phyloP scores from a whole-genome alignment of 1,284 basidiomycete species.

The Xanthoconium separans region DNA sequence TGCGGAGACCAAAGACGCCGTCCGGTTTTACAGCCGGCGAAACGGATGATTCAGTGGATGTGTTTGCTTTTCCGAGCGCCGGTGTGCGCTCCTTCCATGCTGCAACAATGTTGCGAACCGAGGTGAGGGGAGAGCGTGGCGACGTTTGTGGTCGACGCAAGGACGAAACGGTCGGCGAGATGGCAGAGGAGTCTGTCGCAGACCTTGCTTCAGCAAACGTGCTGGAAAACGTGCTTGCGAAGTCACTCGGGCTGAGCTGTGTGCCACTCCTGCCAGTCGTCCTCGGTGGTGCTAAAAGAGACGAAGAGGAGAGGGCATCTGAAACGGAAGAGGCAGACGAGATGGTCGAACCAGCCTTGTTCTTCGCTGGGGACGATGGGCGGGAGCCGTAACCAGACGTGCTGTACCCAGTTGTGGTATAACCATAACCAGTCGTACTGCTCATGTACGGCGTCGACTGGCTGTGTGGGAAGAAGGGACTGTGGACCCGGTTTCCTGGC shows the following conservation, averaged over 20 bases:
- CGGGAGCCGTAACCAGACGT: constrained; percentile 37
- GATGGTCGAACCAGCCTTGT: constrained; percentile 36
- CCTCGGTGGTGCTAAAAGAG: constrained; percentile 41
- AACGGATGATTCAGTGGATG: constrained; percentile 25
- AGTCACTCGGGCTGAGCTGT: constrained; percentile 33
- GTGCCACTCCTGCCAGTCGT: constrained; percentile 25
- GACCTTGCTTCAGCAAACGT: constrained; percentile 33
- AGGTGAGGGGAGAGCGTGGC: constrained; percentile 65
- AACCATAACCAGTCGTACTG: constrained; percentile 31
- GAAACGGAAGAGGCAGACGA: constrained; percentile 25
- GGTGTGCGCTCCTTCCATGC: constrained; percentile 75
- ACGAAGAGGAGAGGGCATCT: constrained; percentile 35
- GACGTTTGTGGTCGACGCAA: constrained; percentile 54
- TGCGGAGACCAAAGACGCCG: constrained; percentile 62
- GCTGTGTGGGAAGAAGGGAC: constrained; percentile 48
- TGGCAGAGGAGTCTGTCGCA: constrained; percentile 17
- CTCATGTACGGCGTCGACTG: constrained; percentile 42
- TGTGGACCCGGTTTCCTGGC: constrained; percentile 51
- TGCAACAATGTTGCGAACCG: constrained; percentile 76
- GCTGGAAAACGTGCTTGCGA: constrained; percentile 34
- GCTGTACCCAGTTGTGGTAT: constrained; percentile 31
- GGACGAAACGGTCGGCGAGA: constrained; percentile 28
- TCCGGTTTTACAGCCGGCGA: constrained; percentile 32
- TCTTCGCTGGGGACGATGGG: constrained; percentile 48
- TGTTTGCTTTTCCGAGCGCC: constrained; percentile 29